These are phyloP conservation scores for Sanchytrium tribonematis DNA, from an alignment of 371 early-diverging fungal species.

Conservation along the genomic window DNA sequence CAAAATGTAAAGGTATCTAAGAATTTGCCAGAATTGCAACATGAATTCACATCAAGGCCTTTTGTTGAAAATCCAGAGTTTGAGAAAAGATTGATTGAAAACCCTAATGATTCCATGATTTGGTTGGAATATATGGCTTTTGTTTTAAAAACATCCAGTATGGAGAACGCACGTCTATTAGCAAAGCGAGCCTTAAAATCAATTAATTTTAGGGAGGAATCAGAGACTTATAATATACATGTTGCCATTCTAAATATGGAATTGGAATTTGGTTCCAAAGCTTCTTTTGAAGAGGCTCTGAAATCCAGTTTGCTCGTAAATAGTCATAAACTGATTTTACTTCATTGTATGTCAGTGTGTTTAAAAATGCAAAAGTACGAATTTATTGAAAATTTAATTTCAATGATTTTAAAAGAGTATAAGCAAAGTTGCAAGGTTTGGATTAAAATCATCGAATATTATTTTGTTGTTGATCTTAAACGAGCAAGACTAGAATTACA, in stretches of 20 bases:
- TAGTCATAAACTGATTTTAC: constrained; percentile 31
- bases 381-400: constrained; percentile 38
- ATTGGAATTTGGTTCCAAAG: constrained; percentile 57
- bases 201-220: constrained; percentile 69
- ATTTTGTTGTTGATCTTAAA: constrained; percentile 20
- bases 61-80: constrained; percentile 19
- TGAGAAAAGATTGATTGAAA: constrained; percentile 62
- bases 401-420: constrained; percentile 52
- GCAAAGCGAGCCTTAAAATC: constrained; percentile 71
- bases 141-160: constrained; percentile 58
- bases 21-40: no score
- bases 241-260: constrained; percentile 77
- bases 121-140: constrained; percentile 97
- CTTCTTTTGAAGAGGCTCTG: constrained; percentile 41
- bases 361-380: not conserved
- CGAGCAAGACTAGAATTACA: constrained; percentile 48
- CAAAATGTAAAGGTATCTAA: not conserved
- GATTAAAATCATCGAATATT: constrained; percentile 41
- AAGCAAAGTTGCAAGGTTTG: constrained; percentile 59
- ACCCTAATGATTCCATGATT: constrained; percentile 74
- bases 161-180: constrained; percentile 62
- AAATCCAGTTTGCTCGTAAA: constrained; percentile 47
- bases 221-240: constrained; percentile 83
- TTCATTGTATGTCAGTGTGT: not conserved
- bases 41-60: not conserved